phyloP scores from a whole-genome alignment of 106 monocot genomes.

The Dioscorea alata region DNA sequence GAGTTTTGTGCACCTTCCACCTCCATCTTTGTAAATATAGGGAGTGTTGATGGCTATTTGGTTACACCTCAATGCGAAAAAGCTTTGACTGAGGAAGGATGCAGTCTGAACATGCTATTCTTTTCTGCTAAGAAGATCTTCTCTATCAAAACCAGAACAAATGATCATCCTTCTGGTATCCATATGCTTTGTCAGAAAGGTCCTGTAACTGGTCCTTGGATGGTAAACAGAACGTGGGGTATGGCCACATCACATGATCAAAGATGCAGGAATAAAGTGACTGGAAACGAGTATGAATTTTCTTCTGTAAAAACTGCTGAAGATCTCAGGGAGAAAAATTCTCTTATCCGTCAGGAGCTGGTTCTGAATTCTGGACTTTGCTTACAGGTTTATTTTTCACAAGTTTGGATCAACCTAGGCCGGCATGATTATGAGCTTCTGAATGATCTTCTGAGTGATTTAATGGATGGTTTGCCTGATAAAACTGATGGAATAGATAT shows the following conservation, averaged over 20 bases:
- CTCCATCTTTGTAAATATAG: slow-evolving; percentile 45
- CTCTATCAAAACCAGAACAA: slow-evolving; percentile 22
- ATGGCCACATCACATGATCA: slow-evolving; percentile 49
- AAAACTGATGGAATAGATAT: not conserved
- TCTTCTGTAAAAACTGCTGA: slow-evolving; percentile 49
- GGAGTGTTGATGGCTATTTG: slow-evolving; percentile 61
- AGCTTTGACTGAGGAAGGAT: slow-evolving; percentile 9
- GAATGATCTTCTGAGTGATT: slow-evolving; percentile 39
- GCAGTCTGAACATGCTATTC: slow-evolving; percentile 2
- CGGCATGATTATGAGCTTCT: slow-evolving; percentile 42
- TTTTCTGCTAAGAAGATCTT: slow-evolving; percentile 51
- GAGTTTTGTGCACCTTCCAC: slow-evolving; percentile 26
- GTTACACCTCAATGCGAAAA: slow-evolving; percentile 21
- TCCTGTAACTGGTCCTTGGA: slow-evolving; percentile 71
- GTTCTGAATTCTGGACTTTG: slow-evolving; percentile 63
- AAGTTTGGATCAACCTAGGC: slow-evolving; percentile 35
- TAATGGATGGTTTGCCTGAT: slow-evolving; percentile 27
- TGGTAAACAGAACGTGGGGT: slow-evolving; percentile 63
- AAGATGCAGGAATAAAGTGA: slow-evolving; percentile 46
- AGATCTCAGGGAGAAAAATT: slow-evolving; percentile 38
- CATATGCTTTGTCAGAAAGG: slow-evolving; percentile 68
- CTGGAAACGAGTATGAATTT: slow-evolving; percentile 47
- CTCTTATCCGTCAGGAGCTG: slow-evolving; percentile 64
- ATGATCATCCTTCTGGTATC: slow-evolving; percentile 30
- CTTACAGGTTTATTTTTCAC: slow-evolving; percentile 45